Evolutionary conservation across 2,329 filamentous ascomycete species (phyloP), one percentile per base, ranked within the genome.

Genomic region (Cladosporium sp.): DNA sequence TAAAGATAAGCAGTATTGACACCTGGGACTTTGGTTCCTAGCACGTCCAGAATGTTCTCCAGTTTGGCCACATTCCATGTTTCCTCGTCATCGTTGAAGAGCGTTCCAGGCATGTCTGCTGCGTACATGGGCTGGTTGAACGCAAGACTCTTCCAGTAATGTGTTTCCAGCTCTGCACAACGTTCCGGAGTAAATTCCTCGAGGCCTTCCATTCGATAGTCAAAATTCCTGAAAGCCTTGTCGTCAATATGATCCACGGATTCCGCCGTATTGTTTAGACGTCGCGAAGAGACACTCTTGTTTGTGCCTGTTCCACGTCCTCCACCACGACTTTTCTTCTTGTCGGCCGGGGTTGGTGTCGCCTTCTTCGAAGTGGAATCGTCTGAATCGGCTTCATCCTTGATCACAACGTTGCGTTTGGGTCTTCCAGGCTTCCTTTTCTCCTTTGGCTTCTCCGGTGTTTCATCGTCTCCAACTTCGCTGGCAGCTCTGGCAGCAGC

Each of bases 1-100:
- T 99, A 99, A 1, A 99, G 86, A 75, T 99, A 99, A 1, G 95
- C 94, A 1, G 94, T 99, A 75, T 99, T 99, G 75, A 99, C 96
- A 71, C 95, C 95, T 3, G 95, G 96, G 10, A 99, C 92, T 73
- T 97, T 97, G 65, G 93, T 94, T 7, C 95, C 95, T 1, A 99
- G 84, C 4, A 97, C 92, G 78, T 99, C 95, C 47, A 99, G 85
- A 65, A 99, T 81, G 72, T 98, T 99, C 14, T 92, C 92, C 34
- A 99, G 85, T 76, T 96, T 96, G 73, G 96, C 95, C 54, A 99
- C 87, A 73, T 99, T 99, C 95, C 95, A 99, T 36, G 83, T 84
- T 7, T 91, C 90, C 2, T 90, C 93, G 1, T 86, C 85, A 54
- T 98, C 93, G 71, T 95, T 89, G 77, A 99, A 99, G 1, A 99